These are phyloP conservation scores for Pseudogymnoascus sp. DNA, from an alignment of 2,329 filamentous ascomycete species.

Conservation along the genomic window DNA sequence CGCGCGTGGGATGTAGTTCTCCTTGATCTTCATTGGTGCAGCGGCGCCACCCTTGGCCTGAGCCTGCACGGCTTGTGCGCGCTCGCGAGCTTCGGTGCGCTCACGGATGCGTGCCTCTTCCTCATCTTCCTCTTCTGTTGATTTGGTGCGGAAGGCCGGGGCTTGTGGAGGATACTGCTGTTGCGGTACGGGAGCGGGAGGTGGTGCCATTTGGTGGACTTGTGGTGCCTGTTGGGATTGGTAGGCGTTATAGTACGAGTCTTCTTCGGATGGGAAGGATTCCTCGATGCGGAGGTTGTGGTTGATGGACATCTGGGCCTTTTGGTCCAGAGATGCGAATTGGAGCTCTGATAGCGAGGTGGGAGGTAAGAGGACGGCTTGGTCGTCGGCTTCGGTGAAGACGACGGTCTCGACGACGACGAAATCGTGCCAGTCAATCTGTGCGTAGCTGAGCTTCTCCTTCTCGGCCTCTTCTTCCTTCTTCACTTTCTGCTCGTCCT, in stretches of 20 bases:
- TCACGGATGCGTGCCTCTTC: conserved; percentile 52
- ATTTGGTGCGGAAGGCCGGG: conserved; percentile 10
- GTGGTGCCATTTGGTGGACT: conserved; percentile 32
- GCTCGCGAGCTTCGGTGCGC: conserved; percentile 49
- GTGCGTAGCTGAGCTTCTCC: conserved; percentile 66
- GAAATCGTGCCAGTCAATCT: conserved; percentile 98
- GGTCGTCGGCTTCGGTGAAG: conserved; percentile 83
- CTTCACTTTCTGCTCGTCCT: conserved; percentile 77
- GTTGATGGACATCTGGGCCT: conserved; percentile 80
- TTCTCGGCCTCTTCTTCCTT: conserved; percentile 82
- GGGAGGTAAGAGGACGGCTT: conserved; percentile 77
- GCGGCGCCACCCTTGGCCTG: conserved; percentile 58
- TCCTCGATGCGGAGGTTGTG: conserved; percentile 80
- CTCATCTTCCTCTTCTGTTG: conserved; percentile 9
- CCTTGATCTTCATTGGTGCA: conserved; percentile 78
- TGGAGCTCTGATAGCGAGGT: conserved; percentile 87
- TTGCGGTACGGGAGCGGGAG: conserved; percentile 31
- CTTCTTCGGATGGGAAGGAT: conserved; percentile 77
- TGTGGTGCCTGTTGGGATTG: conserved; percentile 28
- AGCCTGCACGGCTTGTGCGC: conserved; percentile 70
- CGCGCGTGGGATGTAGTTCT: conserved; percentile 84
- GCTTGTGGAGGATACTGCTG: conserved; percentile 29
- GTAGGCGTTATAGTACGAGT: conserved; percentile 49
- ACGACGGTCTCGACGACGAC: conserved; percentile 90
- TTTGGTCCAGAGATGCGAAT: conserved; percentile 89